Evolutionary conservation across 192 early-diverging fungal genomes (phyloP).

Genomic region (Podila clonocystis): DNA sequence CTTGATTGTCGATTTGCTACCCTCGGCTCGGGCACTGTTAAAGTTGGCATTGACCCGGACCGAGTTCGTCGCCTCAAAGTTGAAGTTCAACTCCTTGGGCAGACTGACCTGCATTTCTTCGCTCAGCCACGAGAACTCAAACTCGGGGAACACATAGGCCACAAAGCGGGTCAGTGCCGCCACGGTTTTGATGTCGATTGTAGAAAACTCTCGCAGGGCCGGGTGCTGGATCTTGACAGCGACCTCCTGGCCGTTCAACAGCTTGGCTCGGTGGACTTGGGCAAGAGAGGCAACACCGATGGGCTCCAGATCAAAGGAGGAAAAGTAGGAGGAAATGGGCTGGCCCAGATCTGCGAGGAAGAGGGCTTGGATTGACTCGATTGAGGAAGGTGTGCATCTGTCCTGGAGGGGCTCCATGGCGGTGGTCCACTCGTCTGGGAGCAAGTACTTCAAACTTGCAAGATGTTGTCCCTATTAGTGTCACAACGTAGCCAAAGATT

Average conservation of each 20-base stretch:
- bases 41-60: conserved; percentile 72
- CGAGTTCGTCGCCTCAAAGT: conserved; percentile 81
- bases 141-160: conserved; percentile 86
- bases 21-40: conserved; percentile 49
- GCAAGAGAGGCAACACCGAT: conserved; percentile 95
- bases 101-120: conserved; percentile 87
- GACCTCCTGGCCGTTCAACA: conserved; percentile 77
- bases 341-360: conserved; percentile 75
- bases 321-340: conserved; percentile 74
- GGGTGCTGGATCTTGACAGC: conserved; percentile 97
- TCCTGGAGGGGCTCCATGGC: conserved; percentile 89
- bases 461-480: conserved; percentile 42
- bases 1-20: conserved; percentile 59
- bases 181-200: conserved; percentile 83
- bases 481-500: background rate
- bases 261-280: conserved; percentile 87
- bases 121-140: conserved; percentile 90
- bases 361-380: conserved; percentile 75
- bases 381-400: conserved; percentile 77
- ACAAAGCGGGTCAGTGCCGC: conserved; percentile 69
- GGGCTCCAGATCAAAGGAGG: conserved; percentile 81
- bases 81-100: conserved; percentile 91
- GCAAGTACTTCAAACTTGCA: conserved; percentile 67
- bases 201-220: conserved; percentile 76
- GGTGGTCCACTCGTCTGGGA: conserved; percentile 91